Percentiles rank a stretch among this genome's conserved stretches.
These are phyloP conservation scores for Raffaelea albimanens DNA, from an alignment of 2,329 filamentous ascomycete genomes.

Conservation along the genomic window DNA sequence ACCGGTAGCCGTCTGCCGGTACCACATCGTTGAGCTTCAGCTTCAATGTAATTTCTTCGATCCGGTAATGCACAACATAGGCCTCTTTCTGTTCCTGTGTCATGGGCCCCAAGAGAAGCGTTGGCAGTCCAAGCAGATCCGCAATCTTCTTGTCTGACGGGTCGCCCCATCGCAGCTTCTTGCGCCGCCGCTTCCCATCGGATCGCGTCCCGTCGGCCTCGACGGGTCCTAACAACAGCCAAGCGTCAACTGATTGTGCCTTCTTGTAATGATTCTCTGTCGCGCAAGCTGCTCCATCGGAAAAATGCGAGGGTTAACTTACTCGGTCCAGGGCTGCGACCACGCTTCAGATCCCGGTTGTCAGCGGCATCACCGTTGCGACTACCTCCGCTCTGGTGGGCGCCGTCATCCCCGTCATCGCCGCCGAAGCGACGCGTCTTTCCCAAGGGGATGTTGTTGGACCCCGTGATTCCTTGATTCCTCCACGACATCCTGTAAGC, in stretches of 20 bases:
- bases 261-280: no score
- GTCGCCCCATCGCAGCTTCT: slow-evolving; percentile 98
- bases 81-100: slow-evolving; percentile 97
- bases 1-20: slow-evolving; percentile 92
- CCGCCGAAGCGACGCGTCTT: slow-evolving; percentile 71
- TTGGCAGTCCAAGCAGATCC: slow-evolving; percentile 93
- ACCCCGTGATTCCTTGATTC: slow-evolving; percentile 83
- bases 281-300: no score
- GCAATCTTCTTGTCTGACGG: slow-evolving; percentile 97
- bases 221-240: no score
- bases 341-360: slow-evolving; percentile 63
- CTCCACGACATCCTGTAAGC: slow-evolving; percentile 50
- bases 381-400: slow-evolving; percentile 9
- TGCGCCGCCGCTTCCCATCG: slow-evolving; percentile 80
- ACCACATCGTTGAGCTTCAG: slow-evolving; percentile 98
- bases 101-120: slow-evolving; percentile 94
- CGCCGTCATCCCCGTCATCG: slow-evolving; percentile 26
- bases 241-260: no score
- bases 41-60: slow-evolving; percentile 99
- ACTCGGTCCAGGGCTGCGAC: slow-evolving; percentile 83
- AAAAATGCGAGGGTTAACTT: slow-evolving; percentile 22
- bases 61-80: slow-evolving; percentile 90
- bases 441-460: slow-evolving; percentile 94
- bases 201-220: no score
- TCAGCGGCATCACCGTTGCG: slow-evolving; percentile 14